These are phyloP conservation scores for Trichoderma arundinaceum DNA, from an alignment of 2,329 filamentous ascomycete species.

Conservation along the genomic window DNA sequence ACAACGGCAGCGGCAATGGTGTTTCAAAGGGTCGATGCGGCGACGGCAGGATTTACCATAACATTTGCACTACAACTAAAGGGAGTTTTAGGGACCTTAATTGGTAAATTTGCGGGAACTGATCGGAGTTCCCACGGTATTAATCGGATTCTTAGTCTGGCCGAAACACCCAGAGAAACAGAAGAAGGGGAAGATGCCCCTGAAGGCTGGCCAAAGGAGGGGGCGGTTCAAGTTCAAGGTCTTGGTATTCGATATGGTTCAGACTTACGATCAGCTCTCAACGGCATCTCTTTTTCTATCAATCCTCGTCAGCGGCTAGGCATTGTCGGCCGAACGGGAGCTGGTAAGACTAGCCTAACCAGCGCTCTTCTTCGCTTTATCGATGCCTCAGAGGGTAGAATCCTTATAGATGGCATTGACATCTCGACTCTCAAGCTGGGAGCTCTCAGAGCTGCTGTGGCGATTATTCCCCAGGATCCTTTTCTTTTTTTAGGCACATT, in stretches of 20 bases:
- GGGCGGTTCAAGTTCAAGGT: not conserved
- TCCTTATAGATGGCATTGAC: slow-evolving; percentile 19
- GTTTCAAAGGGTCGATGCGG: slow-evolving; percentile 14
- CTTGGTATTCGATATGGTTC: slow-evolving; percentile 13
- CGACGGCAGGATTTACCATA: slow-evolving; percentile 19
- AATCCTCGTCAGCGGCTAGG: slow-evolving; percentile 21
- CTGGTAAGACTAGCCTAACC: slow-evolving; percentile 29
- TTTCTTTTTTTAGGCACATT: slow-evolving; percentile 26
- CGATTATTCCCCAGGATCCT: slow-evolving; percentile 31
- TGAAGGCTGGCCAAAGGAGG: slow-evolving; percentile 1
- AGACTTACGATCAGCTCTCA: slow-evolving; percentile 4
- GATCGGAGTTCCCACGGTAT: not conserved
- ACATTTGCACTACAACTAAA: slow-evolving; percentile 29
- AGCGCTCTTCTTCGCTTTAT: slow-evolving; percentile 28
- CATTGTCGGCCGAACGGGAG: slow-evolving; percentile 31
- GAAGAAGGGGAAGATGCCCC: slow-evolving; percentile 7
- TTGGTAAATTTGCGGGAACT: not conserved
- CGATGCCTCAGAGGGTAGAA: not conserved
- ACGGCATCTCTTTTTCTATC: slow-evolving; percentile 1
- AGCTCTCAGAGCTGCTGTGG: not conserved
- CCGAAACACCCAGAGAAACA: slow-evolving; percentile 19
- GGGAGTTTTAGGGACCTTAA: not conserved
- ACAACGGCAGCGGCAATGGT: slow-evolving; percentile 12
- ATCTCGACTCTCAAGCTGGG: slow-evolving; percentile 9
- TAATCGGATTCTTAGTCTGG: not conserved